Base-by-base conservation (phyloP, 768 basidiomycete genomes). In the Psilocybe cubensis region DNA sequence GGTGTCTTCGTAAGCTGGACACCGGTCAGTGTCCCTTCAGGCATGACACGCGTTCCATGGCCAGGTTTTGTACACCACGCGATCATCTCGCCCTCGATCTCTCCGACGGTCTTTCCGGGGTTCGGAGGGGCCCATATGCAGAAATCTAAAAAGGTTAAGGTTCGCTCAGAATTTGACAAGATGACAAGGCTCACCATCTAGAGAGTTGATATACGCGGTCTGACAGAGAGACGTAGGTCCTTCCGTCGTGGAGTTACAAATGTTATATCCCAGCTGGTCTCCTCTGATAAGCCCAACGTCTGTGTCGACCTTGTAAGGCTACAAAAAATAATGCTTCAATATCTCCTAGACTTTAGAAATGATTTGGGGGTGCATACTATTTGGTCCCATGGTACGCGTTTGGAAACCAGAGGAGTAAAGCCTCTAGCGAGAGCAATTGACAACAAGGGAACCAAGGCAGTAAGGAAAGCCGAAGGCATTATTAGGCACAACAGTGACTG, bases 21-120 rank as follows among this genome's bases (percentile, higher is more conserved):
- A 20, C 88, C 91, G 2, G 72, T 70, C 21, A 93, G 71, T 17
- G 88, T 78, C 18, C 86, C 87, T 0, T 69, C 72, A 9, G 88
- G 89, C 29, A 94, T 89, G 55, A 87, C 66, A 56, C 92, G 87
- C 2, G 88, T 83, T 2, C 92, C 92, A 49, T 81, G 83, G 3
- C 84, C 85, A 2, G 80, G 79, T 66, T 87, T 84, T 10, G 85
- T 85, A 71, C 91, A 94, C 83, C 85, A 94, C 1, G 90, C 84
- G 3, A 94, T 86, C 70, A 85, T 87, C 66, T 85, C 77, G 40
- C 82, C 86, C 68, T 94, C 92, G 3, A 83, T 83, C 57, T 89
- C 81, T 21, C 82, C 87, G 24, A 94, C 87, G 12, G 76, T 72
- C 24, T 80, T 77, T 66, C 83, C 76, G 2, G 82, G 77, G 21